phyloP scores from a whole-genome alignment of 805 yeast genomes.

The Myxozyma udenii region DNA sequence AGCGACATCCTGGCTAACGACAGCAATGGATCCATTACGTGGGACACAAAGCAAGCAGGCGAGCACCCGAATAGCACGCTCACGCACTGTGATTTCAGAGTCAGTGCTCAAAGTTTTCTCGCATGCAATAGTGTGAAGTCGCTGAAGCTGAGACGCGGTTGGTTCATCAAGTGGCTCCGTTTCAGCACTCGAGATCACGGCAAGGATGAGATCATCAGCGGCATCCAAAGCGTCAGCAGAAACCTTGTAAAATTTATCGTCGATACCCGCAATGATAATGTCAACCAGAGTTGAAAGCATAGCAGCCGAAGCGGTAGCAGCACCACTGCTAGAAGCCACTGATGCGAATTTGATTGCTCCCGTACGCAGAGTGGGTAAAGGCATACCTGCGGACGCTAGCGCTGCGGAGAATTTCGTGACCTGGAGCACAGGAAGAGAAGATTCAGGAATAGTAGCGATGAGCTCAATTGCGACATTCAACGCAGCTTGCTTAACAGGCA shows the following conservation, averaged over 20 bases:
- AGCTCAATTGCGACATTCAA: constrained; percentile 23
- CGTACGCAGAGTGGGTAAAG: constrained; percentile 14
- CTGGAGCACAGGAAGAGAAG: constrained; percentile 6
- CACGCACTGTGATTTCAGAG: constrained; percentile 42
- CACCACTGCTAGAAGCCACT: neutral
- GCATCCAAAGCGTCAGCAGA: constrained; percentile 39
- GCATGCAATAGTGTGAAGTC: constrained; percentile 37
- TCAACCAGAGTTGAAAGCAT: constrained; percentile 31
- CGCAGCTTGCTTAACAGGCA: constrained; percentile 24
- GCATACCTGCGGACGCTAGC: constrained; percentile 12
- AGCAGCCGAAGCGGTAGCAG: constrained; percentile 9
- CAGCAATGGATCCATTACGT: no score
- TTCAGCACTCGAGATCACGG: constrained; percentile 2
- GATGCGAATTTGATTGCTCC: constrained; percentile 5
- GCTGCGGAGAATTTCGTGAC: constrained; percentile 17
- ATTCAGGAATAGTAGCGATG: constrained; percentile 2
- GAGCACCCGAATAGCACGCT: constrained; percentile 39
- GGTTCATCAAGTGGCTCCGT: constrained; percentile 4
- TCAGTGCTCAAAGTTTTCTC: constrained; percentile 39
- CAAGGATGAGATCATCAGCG: constrained; percentile 31
- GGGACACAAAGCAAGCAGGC: constrained; percentile 33
- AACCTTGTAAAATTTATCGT: constrained; percentile 40
- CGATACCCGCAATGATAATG: constrained; percentile 37
- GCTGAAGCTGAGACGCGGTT: constrained; percentile 11
- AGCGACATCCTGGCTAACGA: constrained; percentile 34